These are phyloP conservation scores for Monosporozyma yasuniensis DNA, from an alignment of 805 yeast genomes.

Conservation along the genomic window DNA sequence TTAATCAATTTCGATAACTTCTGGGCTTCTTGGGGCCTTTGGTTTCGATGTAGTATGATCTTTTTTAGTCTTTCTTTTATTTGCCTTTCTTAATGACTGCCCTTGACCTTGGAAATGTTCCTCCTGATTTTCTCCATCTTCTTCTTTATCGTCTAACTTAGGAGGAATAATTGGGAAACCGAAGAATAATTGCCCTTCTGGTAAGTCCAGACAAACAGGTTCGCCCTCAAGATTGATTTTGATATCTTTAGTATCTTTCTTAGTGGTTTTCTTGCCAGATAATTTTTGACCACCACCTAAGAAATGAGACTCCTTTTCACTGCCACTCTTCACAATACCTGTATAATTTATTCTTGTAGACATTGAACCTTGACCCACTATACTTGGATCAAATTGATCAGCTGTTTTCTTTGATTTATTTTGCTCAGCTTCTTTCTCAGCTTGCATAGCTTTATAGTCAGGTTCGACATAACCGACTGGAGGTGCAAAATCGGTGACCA, in stretches of 20 bases:
- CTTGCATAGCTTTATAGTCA: constrained; percentile 38
- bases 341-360: constrained; percentile 55
- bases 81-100: constrained; percentile 60
- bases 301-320: constrained; percentile 31
- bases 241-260: constrained; percentile 26
- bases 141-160: constrained; percentile 32
- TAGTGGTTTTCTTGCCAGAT: constrained; percentile 42
- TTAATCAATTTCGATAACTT: constrained; percentile 70
- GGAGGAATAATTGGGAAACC: constrained; percentile 71
- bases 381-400: constrained; percentile 23
- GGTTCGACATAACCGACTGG: constrained; percentile 98
- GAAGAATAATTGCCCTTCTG: constrained; percentile 82
- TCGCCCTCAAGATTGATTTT: constrained; percentile 48
- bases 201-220: constrained; percentile 64
- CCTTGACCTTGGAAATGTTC: constrained; percentile 56
- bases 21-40: constrained; percentile 59
- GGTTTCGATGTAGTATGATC: constrained; percentile 49
- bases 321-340: constrained; percentile 41
- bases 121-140: constrained; percentile 9
- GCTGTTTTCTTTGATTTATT: constrained; percentile 21
- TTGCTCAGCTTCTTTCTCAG: constrained; percentile 22
- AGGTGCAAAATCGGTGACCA: constrained; percentile 96
- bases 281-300: constrained; percentile 61
- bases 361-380: constrained; percentile 58
- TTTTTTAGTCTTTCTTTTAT: constrained; percentile 56